Evolutionary conservation across 768 basidiomycete genomes (phyloP).

Genomic region (Russula vinacea): DNA sequence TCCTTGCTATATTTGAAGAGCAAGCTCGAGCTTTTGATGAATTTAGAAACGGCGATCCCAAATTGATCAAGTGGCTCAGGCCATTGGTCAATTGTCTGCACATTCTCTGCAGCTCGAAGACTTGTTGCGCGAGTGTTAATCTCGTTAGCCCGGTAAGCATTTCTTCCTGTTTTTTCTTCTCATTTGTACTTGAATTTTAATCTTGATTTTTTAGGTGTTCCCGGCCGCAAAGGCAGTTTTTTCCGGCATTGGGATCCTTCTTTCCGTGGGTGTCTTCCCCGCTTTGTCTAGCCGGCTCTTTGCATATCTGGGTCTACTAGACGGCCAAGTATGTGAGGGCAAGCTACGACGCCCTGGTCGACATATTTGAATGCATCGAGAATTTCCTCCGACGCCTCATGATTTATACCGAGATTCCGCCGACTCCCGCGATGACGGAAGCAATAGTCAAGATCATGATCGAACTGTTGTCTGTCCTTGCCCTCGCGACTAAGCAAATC

Average conservation of each 20-base stretch:
- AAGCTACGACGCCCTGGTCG: neutral
- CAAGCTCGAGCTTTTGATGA: neutral
- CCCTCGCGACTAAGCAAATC: neutral
- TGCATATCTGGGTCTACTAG: neutral
- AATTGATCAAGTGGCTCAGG: neutral
- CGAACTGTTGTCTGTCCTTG: neutral
- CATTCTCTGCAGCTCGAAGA: neutral
- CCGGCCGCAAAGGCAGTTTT: neutral
- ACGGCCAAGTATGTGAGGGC: neutral
- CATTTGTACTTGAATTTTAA: too few relatives aligned
- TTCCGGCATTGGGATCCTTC: slow-evolving; percentile 4
- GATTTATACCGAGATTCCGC: neutral
- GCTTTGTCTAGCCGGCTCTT: too few relatives aligned
- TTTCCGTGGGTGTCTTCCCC: neutral
- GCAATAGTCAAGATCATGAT: neutral
- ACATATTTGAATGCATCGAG: slow-evolving; percentile 4
- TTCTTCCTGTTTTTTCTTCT: too few relatives aligned
- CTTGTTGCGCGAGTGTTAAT: too few relatives aligned
- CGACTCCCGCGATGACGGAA: neutral
- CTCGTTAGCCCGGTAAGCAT: too few relatives aligned
- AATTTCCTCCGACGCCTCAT: neutral
- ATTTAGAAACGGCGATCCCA: neutral
- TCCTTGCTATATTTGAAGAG: neutral
- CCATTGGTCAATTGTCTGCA: neutral
- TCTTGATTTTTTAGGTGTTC: neutral